These are phyloP conservation scores for Raddia distichophylla DNA, from an alignment of 176 grass and related monocot genomes.

Conservation along the genomic window DNA sequence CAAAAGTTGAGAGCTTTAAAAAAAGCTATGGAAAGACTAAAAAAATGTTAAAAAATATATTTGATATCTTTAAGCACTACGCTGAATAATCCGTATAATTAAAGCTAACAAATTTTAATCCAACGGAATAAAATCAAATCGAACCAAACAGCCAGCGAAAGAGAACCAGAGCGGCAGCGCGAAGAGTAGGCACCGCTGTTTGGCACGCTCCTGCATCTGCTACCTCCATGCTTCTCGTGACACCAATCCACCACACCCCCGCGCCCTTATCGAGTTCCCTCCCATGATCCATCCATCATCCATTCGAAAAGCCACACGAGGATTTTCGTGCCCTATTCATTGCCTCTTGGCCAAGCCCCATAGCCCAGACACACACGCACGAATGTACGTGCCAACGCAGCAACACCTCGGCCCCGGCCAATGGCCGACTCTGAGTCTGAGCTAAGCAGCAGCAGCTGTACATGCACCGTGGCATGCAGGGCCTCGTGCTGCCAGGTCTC, in stretches of 20 bases:
- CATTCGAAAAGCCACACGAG: slow-evolving; percentile 43
- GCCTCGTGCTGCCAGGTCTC: not conserved
- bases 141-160: too few relatives aligned
- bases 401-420: not conserved
- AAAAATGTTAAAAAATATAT: too few relatives aligned
- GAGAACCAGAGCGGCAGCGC: too few relatives aligned
- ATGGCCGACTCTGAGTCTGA: not conserved
- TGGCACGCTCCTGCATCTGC: too few relatives aligned
- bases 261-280: not conserved
- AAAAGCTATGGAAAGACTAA: too few relatives aligned
- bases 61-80: too few relatives aligned
- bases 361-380: not conserved
- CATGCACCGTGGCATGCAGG: not conserved
- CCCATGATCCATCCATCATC: slow-evolving; percentile 15
- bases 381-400: not conserved
- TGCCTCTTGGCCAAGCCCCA: not conserved
- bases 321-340: slow-evolving; percentile 44
- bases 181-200: too few relatives aligned
- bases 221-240: slow-evolving; percentile 41
- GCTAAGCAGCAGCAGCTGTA: not conserved
- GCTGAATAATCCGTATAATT: too few relatives aligned
- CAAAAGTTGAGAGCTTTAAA: too few relatives aligned
- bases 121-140: too few relatives aligned
- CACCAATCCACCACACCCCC: not conserved
- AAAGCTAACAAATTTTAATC: too few relatives aligned